A percentile compares a stretch with the other conserved stretches of the same genome.
Conservation (phyloP, 331 rosid genomes). For the Malus hybrid region DNA sequence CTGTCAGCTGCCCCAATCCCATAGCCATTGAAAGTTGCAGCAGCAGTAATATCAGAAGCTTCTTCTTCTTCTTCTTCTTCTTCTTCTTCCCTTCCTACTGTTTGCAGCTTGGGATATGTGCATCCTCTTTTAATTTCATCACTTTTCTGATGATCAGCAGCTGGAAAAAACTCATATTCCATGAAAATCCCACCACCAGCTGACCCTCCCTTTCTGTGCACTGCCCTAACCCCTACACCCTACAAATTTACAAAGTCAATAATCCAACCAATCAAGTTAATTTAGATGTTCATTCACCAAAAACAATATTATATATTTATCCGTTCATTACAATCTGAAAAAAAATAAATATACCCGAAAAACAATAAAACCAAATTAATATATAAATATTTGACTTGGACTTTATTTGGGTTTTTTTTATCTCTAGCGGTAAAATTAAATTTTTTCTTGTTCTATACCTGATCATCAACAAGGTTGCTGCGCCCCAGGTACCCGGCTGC, state of each 20-base stretch:
- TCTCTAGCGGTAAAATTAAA: background rate
- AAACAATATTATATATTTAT: background rate
- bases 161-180: slow-evolving; percentile 85
- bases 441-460: slow-evolving; percentile 22
- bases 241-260: background rate
- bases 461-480: slow-evolving; percentile 12
- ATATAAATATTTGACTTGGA: no score
- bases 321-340: background rate
- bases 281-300: background rate
- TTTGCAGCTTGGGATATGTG: slow-evolving; percentile 29
- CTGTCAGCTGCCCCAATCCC: slow-evolving; percentile 25
- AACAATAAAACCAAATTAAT: no score
- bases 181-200: slow-evolving; percentile 34
- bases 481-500: background rate
- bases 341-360: no score
- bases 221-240: slow-evolving; percentile 61
- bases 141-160: slow-evolving; percentile 6
- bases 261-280: background rate
- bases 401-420: no score
- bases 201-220: slow-evolving; percentile 53
- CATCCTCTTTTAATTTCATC: slow-evolving; percentile 3
- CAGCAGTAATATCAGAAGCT: slow-evolving; percentile 28
- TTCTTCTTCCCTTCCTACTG: background rate
- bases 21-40: slow-evolving; percentile 9
- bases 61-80: slow-evolving; percentile 37